Conservation (phyloP, 768 basidiomycete species). For the Mycena olivaceomarginata region DNA sequence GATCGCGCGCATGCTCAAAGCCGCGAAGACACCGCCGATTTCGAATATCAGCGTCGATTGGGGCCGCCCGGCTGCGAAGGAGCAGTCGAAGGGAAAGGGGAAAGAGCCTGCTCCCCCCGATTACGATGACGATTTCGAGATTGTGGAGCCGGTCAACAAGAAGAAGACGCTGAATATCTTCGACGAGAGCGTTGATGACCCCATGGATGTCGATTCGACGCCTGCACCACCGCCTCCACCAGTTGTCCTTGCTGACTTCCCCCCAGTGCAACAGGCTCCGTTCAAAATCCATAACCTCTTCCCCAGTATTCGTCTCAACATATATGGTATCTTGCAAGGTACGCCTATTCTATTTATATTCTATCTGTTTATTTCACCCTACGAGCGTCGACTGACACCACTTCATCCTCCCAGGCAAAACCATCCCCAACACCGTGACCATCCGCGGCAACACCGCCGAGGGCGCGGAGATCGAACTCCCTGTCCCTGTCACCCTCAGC, state of each 20-base stretch:
- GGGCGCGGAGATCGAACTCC: slow-evolving; percentile 42
- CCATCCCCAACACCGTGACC: slow-evolving; percentile 35
- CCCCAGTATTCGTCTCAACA: slow-evolving; percentile 35
- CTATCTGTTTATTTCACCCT: neutral
- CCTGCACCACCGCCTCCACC: slow-evolving; percentile 31
- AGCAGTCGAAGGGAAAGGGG: neutral
- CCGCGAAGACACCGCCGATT: slow-evolving; percentile 59
- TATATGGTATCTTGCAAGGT: slow-evolving; percentile 39
- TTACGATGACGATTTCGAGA: slow-evolving; percentile 29
- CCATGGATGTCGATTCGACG: slow-evolving; percentile 7
- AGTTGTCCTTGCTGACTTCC: slow-evolving; percentile 21
- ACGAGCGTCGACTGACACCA: neutral
- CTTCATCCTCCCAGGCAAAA: slow-evolving; percentile 17
- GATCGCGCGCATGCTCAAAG: slow-evolving; percentile 60
- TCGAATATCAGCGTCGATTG: slow-evolving; percentile 61
- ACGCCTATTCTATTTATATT: neutral
- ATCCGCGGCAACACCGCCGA: slow-evolving; percentile 35
- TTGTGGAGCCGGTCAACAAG: slow-evolving; percentile 5
- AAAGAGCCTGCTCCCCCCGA: neutral
- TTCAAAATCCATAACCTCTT: slow-evolving; percentile 34
- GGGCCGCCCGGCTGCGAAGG: slow-evolving; percentile 40
- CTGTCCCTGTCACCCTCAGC: slow-evolving; percentile 37
- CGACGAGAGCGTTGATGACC: slow-evolving; percentile 28
- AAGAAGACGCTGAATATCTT: slow-evolving; percentile 39
- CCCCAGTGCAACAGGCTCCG: slow-evolving; percentile 39